phyloP scores from a whole-genome alignment of 2,329 filamentous ascomycete genomes.

The Botryotinia calthae region DNA sequence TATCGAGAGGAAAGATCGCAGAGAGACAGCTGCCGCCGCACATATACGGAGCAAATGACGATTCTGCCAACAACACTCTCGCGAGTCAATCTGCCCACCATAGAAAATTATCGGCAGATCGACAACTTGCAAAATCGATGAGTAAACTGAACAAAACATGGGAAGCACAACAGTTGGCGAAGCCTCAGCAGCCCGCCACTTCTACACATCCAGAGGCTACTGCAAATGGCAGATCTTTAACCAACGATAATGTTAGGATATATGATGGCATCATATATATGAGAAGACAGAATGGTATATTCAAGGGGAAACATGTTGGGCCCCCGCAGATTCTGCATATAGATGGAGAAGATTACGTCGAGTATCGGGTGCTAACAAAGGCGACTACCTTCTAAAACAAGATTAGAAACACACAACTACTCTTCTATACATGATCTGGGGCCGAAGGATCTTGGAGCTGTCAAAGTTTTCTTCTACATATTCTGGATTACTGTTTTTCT shows the following conservation, averaged over 20 bases:
- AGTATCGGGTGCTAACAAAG: conserved; percentile 64
- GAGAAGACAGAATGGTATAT: conserved; percentile 58
- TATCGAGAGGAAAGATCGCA: background rate
- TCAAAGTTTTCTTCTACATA: background rate
- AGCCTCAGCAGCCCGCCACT: background rate
- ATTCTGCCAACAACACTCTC: background rate
- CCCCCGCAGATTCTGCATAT: conserved; percentile 61
- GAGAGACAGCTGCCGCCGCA: background rate
- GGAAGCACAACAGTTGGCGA: conserved; percentile 23
- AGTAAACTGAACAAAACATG: conserved; percentile 37
- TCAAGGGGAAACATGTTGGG: conserved; percentile 61
- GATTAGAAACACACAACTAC: background rate
- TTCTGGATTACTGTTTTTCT: background rate
- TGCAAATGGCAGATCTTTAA: conserved; percentile 33
- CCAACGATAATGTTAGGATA: conserved; percentile 53
- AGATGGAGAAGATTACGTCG: conserved; percentile 65
- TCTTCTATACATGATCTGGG: background rate
- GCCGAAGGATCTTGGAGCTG: background rate
- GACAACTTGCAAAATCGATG: conserved; percentile 16
- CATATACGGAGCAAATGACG: background rate
- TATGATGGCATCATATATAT: conserved; percentile 61
- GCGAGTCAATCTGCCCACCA: background rate
- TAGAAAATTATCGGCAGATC: background rate
- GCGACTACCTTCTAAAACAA: conserved; percentile 50
- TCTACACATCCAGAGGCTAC: conserved; percentile 19